These are phyloP conservation scores for Pilatotrama ljubarskyi DNA, from an alignment of 768 basidiomycete species.

Conservation along the genomic window DNA sequence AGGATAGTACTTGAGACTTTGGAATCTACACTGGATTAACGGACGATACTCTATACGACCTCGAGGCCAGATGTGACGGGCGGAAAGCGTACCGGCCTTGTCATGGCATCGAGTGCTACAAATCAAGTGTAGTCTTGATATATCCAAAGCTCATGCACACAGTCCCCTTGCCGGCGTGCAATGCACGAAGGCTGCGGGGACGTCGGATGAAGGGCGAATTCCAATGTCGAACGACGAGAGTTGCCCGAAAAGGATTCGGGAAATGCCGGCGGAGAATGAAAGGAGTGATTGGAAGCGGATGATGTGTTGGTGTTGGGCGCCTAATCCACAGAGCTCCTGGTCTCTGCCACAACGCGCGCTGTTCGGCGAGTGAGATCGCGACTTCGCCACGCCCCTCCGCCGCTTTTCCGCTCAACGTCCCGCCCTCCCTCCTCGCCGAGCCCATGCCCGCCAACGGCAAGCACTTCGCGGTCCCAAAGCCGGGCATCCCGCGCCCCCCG, in stretches of 20 bases:
- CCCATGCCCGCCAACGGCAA: constrained; percentile 20
- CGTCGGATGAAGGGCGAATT: background rate
- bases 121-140: too few relatives aligned
- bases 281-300: background rate
- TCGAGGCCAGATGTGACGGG: too few relatives aligned
- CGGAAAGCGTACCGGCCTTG: too few relatives aligned
- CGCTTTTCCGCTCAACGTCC: background rate
- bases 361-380: constrained; percentile 19
- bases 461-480: constrained; percentile 19
- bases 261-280: constrained; percentile 21
- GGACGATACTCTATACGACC: too few relatives aligned
- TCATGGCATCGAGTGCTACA: too few relatives aligned
- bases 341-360: constrained; percentile 22
- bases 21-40: too few relatives aligned
- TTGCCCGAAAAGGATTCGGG: constrained; percentile 1
- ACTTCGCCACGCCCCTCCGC: constrained; percentile 17
- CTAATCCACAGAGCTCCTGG: background rate
- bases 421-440: constrained; percentile 1
- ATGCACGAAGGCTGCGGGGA: too few relatives aligned
- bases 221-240: background rate
- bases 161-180: too few relatives aligned
- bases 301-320: constrained; percentile 7
- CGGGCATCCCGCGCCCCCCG: constrained; percentile 20
- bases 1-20: too few relatives aligned
- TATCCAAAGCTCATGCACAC: too few relatives aligned